Conservation (phyloP, 2,329 filamentous ascomycete species). For the Xylaria sp. region DNA sequence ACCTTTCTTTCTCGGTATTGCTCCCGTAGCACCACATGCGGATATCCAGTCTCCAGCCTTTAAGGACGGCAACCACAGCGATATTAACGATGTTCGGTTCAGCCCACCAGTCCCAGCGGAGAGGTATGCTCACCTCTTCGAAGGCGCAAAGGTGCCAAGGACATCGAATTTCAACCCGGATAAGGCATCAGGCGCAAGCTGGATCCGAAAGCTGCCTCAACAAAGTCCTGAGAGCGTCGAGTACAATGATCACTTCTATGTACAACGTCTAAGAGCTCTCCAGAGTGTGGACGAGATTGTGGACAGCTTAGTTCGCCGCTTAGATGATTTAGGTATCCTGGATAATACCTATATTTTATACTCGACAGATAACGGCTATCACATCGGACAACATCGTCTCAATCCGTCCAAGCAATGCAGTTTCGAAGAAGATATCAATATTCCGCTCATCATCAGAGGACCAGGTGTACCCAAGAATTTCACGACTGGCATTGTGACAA, state of each 20-base stretch:
- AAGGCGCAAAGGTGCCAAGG: conserved; percentile 68
- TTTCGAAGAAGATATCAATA: conserved; percentile 69
- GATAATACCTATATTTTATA: conserved; percentile 69
- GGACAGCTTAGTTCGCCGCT: conserved; percentile 56
- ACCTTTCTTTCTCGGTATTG: conserved; percentile 70
- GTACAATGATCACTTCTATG: conserved; percentile 64
- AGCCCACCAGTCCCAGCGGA: conserved; percentile 66
- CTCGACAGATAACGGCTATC: conserved; percentile 70
- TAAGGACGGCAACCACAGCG: conserved; percentile 41
- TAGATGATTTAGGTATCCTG: conserved; percentile 54
- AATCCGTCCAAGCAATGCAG: conserved; percentile 68
- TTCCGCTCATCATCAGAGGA: conserved; percentile 67
- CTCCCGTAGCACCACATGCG: conserved; percentile 70
- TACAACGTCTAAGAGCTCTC: conserved; percentile 61
- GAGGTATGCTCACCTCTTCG: conserved; percentile 70
- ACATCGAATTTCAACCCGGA: conserved; percentile 74
- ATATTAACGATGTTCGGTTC: conserved; percentile 52
- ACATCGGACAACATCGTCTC: conserved; percentile 69
- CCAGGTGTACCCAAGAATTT: conserved; percentile 59
- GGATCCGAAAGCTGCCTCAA: conserved; percentile 55
- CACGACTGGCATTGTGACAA: conserved; percentile 60
- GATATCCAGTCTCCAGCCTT: conserved; percentile 49
- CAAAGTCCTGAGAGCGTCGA: conserved; percentile 56
- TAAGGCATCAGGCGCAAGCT: conserved; percentile 57
- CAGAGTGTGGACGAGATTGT: conserved; percentile 68